Conservation (phyloP, 129 eudicot genomes). For the Saussurea involucrata region DNA sequence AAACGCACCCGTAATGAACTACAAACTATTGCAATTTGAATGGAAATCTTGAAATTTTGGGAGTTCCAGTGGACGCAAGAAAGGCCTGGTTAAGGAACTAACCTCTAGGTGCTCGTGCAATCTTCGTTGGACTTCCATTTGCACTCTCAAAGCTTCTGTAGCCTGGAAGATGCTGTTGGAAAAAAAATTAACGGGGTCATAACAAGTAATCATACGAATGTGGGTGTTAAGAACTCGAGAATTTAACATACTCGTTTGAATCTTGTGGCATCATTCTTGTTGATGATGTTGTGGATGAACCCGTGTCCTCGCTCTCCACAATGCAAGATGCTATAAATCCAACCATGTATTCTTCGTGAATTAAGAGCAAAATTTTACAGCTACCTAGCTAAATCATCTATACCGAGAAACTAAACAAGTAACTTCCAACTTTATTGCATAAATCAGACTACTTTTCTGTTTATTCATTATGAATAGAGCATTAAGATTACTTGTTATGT, state of each 20-base stretch:
- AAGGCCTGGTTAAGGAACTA: not conserved
- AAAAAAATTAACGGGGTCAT: slow-evolving; percentile 6
- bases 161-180: slow-evolving; percentile 73
- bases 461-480: not conserved
- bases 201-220: not conserved
- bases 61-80: not conserved
- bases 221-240: not conserved
- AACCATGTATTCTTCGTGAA: slow-evolving; percentile 6
- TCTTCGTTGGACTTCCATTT: slow-evolving; percentile 91
- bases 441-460: not conserved
- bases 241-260: slow-evolving; percentile 59
- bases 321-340: slow-evolving; percentile 64
- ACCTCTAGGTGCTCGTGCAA: slow-evolving; percentile 92
- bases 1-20: not conserved
- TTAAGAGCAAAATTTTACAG: not conserved
- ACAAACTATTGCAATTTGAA: not conserved
- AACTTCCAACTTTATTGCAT: not conserved
- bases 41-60: not conserved
- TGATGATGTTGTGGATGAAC: slow-evolving; percentile 73
- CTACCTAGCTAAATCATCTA: not conserved
- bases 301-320: slow-evolving; percentile 77
- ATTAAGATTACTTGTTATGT: not conserved
- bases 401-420: not conserved
- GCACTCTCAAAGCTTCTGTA: slow-evolving; percentile 85
- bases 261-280: slow-evolving; percentile 81